Evolutionary conservation across 345 rosid genomes (phyloP).

Genomic region (Eucalyptus victrix): DNA sequence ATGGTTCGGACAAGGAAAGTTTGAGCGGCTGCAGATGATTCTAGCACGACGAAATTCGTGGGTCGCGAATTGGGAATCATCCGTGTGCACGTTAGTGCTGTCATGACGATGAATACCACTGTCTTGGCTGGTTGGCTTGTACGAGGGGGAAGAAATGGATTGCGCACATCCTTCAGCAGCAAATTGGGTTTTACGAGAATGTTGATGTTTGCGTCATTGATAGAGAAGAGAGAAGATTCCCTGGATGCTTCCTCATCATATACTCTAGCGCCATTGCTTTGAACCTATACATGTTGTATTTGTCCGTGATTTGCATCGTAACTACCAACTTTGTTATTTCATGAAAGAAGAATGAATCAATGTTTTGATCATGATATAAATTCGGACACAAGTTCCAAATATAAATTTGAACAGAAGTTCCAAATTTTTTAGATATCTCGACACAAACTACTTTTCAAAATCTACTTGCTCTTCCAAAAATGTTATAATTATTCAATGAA

Average conservation of each 20-base stretch:
- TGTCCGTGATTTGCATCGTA: conserved; percentile 2
- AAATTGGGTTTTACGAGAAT: conserved; percentile 1
- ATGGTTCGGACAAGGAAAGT: conserved; percentile 8
- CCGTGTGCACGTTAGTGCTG: conserved; percentile 34
- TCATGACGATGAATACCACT: conserved; percentile 16
- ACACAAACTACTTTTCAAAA: not conserved
- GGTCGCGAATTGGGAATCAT: conserved; percentile 31
- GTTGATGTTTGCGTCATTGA: not conserved
- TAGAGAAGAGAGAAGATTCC: conserved; percentile 26
- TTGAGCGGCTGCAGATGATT: conserved; percentile 25
- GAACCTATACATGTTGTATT: conserved; percentile 46
- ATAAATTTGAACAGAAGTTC: not conserved
- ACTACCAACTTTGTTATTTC: not conserved
- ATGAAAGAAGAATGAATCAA: not conserved
- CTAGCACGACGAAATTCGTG: conserved; percentile 34
- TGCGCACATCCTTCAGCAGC: conserved; percentile 22
- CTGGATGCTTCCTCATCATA: conserved; percentile 52
- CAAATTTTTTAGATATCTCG: not conserved
- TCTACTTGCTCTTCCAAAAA: not conserved
- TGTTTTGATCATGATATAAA: not conserved
- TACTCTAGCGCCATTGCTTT: conserved; percentile 43
- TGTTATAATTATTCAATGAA: not conserved
- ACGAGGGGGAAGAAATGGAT: conserved; percentile 31
- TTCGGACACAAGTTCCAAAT: too few relatives aligned
- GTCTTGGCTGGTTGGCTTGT: conserved; percentile 25